A percentile compares a stretch with the other conserved stretches of the same genome.
Evolutionary conservation across 2,329 filamentous ascomycete genomes (phyloP).

Genomic region (Colletotrichum echinochloae): DNA sequence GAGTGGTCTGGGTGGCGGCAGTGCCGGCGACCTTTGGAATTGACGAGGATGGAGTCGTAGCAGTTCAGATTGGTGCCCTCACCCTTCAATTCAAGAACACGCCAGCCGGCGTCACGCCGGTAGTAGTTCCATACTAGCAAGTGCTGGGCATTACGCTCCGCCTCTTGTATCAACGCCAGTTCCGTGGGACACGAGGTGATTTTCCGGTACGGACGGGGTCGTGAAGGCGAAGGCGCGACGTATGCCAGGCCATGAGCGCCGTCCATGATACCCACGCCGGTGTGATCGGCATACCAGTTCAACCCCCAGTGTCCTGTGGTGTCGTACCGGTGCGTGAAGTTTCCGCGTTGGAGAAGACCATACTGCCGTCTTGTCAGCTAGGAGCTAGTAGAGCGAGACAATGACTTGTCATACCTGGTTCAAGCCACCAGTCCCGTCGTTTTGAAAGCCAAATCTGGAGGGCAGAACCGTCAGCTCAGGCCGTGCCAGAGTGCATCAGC

Average conservation of each 20-base stretch:
- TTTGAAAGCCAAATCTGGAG: conserved; percentile 20
- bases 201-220: conserved; percentile 14
- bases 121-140: conserved; percentile 29
- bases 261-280: conserved; percentile 21
- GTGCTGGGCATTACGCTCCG: conserved; percentile 5
- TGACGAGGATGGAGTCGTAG: conserved; percentile 71
- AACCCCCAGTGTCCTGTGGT: conserved; percentile 27
- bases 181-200: conserved; percentile 3
- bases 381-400: too few relatives aligned
- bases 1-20: conserved; percentile 50
- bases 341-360: conserved; percentile 21
- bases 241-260: conserved; percentile 21
- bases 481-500: fast-evolving
- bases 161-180: conserved; percentile 4
- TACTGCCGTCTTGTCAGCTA: conserved; percentile 10
- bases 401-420: conserved; percentile 5
- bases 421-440: conserved; percentile 25
- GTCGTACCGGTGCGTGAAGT: conserved; percentile 21
- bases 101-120: conserved; percentile 18
- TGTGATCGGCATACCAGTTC: conserved; percentile 34
- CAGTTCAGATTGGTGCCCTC: conserved; percentile 51
- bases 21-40: conserved; percentile 68
- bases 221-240: conserved; percentile 1
- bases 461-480: not conserved
- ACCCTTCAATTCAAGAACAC: conserved; percentile 13